Base-by-base conservation (phyloP, 164 flowering plant genomes). In the Taxillus chinensis region DNA sequence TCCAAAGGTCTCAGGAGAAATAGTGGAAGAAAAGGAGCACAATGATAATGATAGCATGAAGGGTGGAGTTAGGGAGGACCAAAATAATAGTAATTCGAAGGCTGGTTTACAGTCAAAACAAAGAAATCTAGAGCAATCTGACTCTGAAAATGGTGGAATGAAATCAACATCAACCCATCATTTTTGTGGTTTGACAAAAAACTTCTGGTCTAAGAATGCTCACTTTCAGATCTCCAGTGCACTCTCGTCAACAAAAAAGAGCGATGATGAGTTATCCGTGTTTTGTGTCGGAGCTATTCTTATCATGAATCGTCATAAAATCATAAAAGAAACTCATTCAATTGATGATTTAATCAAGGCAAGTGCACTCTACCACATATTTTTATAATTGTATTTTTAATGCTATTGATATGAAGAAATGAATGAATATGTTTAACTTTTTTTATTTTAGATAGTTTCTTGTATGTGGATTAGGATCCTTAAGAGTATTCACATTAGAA, bases 331-430 rank as follows among this genome's bases (percentile, higher is more conserved):
- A 75, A 80, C 97, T 12, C 84, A 45, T 64, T 88, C 95, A 67
- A 78, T 87, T 62, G 97, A 90, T 79, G 97, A 90, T 73, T 58
- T 88, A 70, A 90, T 90, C 65, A 87, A 88, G 90, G 97, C 62
- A 80, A 62, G 82, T 70, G 50, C 41, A 48, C 46, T 68, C 14
- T 55, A 3, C 46, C 57, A 27, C 27, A 27, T 27, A 0, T 27
- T 27, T 27, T 27, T 27, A 27, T 0, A 27, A 27, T 27, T 27
- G 27, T 27, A 27, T 27, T 27, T 27, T 27, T 27, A 27, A 0
- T 27, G 27, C 27, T 27, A 2, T 27, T 27, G 27, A 27, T 27
- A 27, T 27, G 27, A 27, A 27, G 27, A 27, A 27, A 27, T 27
- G 27, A 27, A 27, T 27, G 0, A 27, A 27, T 27, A 27, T 27